Evolutionary conservation across 2,329 filamentous ascomycete genomes (phyloP), one percentile per base, ranked within the genome.

Genomic region (Ploettnerulaceae sp.): DNA sequence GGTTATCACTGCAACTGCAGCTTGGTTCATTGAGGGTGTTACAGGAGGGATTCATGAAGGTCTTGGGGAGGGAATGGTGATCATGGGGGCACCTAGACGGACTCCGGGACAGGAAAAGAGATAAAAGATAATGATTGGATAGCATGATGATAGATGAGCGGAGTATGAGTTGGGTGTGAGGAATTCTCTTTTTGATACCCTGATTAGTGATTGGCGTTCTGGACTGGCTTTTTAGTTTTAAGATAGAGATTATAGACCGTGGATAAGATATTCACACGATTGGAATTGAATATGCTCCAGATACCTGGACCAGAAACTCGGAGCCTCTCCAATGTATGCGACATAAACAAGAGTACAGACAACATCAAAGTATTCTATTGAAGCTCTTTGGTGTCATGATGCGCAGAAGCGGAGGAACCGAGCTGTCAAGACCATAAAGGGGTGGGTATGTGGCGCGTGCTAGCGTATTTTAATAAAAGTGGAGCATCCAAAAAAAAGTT

Each of bases 11-110:
- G 75, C 77, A 24, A 59, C 76, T 7, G 71, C 74, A 2, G 62
- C 74, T 3, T 88, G 82, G 78, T 74, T 79, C 57, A 64, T 84
- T 1, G 73, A 82, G 52, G 77, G 80, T 15, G 67, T 88, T 40
- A 73, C 79, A 2, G 81, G 79, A 11, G 85, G 84, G 0, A 68
- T 88, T 32, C 79, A 80, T 56, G 81, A 87, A 55, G 82, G 84
- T 5, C 68, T 75, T 26, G 72, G 70, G 1, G 73, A 79, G 50
- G 77, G 77, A 0, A 67, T 79, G 62, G 61, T 66, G 15, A 65
- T 73, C 32, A 50, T 76, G 37, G 70, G 71, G 6, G 37, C 39
- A 12, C 44, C 40, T 0, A 50, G 44, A 17, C 50, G 49, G 28
- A 28, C 21, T 17, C 5, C 33, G n/a, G 34, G n/a, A 7, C 36